Percentiles rank a stretch among this genome's conserved stretches.
These are phyloP conservation scores for Haberlea rhodopensis DNA, from an alignment of 257 asterid species.

Conservation along the genomic window DNA sequence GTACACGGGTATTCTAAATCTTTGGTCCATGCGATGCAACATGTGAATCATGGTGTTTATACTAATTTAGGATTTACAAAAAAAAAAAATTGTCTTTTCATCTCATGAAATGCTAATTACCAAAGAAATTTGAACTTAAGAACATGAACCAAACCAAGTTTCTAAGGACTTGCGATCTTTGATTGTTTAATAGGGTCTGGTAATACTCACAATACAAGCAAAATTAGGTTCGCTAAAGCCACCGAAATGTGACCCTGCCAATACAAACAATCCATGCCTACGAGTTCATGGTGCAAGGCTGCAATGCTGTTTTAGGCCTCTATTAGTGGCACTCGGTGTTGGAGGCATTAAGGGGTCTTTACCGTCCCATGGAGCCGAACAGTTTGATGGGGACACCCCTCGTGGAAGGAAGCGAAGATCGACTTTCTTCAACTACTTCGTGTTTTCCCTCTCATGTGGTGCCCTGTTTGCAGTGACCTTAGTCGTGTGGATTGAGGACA, in stretches of 20 bases:
- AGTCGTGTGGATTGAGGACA: slow-evolving; percentile 86
- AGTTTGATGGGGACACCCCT: slow-evolving; percentile 60
- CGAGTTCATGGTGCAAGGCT: slow-evolving; percentile 71
- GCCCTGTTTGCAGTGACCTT: slow-evolving; percentile 73
- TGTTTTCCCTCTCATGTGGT: slow-evolving; percentile 71
- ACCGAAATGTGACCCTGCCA: slow-evolving; percentile 42
- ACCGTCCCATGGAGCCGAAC: slow-evolving; percentile 84
- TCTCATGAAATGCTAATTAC: no score
- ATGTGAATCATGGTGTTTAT: background rate
- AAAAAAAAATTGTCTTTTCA: background rate
- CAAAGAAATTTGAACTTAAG: no score
- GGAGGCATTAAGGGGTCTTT: slow-evolving; percentile 89
- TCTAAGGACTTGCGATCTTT: background rate
- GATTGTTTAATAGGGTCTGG: slow-evolving; percentile 53
- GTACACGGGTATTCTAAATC: background rate
- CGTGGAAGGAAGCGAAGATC: slow-evolving; percentile 69
- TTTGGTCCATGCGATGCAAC: background rate
- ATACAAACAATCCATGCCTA: slow-evolving; percentile 37
- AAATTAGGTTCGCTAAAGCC: slow-evolving; percentile 55
- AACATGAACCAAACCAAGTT: background rate
- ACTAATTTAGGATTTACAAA: background rate
- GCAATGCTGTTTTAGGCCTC: slow-evolving; percentile 65
- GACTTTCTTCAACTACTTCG: slow-evolving; percentile 79
- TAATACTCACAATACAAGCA: slow-evolving; percentile 75
- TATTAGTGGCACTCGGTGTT: slow-evolving; percentile 73